Conservation (phyloP, 2,329 filamentous ascomycete species). For the Verticillium dahliae region DNA sequence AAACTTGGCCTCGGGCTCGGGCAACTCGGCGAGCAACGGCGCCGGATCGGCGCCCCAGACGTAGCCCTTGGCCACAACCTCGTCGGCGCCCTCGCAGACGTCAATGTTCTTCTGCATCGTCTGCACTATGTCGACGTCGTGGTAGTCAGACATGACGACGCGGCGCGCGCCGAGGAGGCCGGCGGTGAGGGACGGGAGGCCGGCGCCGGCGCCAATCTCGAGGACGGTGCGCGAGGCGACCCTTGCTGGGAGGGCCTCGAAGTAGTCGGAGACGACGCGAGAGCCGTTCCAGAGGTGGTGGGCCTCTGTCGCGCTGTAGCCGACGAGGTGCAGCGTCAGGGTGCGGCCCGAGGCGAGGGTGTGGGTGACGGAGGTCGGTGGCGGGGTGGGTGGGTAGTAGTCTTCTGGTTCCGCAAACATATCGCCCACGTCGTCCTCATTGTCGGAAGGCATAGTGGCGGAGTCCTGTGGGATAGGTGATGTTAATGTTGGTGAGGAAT, state of each 20-base stretch:
- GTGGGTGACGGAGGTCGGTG: conserved; percentile 68
- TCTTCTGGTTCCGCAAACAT: conserved; percentile 78
- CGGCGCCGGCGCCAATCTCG: conserved; percentile 84
- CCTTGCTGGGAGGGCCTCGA: conserved; percentile 62
- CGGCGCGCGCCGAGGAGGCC: conserved; percentile 63
- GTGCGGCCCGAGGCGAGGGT: conserved; percentile 58
- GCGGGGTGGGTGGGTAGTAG: conserved; percentile 72
- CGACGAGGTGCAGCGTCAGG: conserved; percentile 72
- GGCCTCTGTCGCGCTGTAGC: conserved; percentile 82
- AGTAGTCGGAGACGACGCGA: conserved; percentile 68
- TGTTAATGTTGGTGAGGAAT: background rate
- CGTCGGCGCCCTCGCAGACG: conserved; percentile 36
- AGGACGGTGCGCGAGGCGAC: conserved; percentile 67
- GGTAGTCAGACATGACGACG: conserved; percentile 82
- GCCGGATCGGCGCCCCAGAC: conserved; percentile 70
- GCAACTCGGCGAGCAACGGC: conserved; percentile 51
- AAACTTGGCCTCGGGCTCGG: conserved; percentile 43
- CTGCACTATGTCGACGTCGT: conserved; percentile 73
- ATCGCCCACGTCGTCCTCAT: conserved; percentile 32
- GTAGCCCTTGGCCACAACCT: conserved; percentile 61
- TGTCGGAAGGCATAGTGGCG: conserved; percentile 21
- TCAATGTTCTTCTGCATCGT: conserved; percentile 74
- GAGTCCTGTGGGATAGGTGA: background rate
- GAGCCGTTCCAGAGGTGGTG: conserved; percentile 90
- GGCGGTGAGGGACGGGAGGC: conserved; percentile 73